Conservation (phyloP, 768 basidiomycete genomes). For the Calocybe indica region DNA sequence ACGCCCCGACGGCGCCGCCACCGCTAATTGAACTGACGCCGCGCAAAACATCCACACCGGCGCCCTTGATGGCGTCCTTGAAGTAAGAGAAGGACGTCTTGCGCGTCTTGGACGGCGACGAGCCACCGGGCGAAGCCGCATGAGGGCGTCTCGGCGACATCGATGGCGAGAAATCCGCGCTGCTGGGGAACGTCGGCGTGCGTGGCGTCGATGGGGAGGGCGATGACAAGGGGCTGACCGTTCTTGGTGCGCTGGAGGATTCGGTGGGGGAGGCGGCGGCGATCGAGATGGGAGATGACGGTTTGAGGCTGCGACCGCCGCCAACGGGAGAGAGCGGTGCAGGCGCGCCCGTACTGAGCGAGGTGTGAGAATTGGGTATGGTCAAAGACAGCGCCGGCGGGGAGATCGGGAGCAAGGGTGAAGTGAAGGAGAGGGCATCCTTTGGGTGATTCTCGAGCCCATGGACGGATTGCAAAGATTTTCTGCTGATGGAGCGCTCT, state of each 20-base stretch:
- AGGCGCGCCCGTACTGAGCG: background rate
- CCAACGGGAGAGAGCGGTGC: background rate
- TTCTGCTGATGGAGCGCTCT: slow-evolving; percentile 9
- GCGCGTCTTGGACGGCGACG: slow-evolving; percentile 1
- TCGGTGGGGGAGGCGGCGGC: background rate
- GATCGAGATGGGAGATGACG: background rate
- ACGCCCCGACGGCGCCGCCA: slow-evolving; percentile 5
- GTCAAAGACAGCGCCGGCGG: background rate
- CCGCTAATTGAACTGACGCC: slow-evolving; percentile 12
- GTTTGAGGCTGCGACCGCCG: background rate
- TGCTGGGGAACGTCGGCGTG: background rate
- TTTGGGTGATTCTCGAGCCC: background rate
- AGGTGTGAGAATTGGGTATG: background rate
- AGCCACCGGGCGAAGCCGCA: background rate
- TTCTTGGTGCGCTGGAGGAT: background rate
- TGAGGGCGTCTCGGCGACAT: background rate
- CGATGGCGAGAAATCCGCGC: background rate
- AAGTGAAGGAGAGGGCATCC: background rate
- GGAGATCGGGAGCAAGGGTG: background rate
- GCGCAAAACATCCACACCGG: slow-evolving; percentile 10
- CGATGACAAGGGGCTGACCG: background rate
- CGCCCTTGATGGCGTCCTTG: slow-evolving; percentile 12
- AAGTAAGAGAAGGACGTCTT: slow-evolving; percentile 11
- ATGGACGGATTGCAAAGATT: slow-evolving; percentile 1
- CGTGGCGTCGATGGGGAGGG: background rate